Base-by-base conservation (phyloP, 306 rosid genomes). In the Ormosia emarginata region DNA sequence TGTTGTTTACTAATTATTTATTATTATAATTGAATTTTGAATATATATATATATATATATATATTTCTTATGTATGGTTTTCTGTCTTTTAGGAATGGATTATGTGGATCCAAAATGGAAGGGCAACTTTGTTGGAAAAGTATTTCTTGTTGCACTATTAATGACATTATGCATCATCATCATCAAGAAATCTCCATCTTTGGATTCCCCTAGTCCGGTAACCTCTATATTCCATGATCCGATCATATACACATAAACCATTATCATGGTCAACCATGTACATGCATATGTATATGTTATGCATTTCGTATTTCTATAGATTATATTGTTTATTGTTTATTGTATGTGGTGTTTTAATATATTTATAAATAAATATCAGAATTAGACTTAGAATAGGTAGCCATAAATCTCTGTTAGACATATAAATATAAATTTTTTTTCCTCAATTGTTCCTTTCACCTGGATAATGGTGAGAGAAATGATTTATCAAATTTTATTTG, bases 161-260 rank as follows among this genome's bases (percentile, higher is more conserved):
- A 92, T 97, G 0, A 87, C 94, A 78, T 46, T 96, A 87, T 93
- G 97, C 76, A 88, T 96, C 68, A 43, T 96, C 61, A 55, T 96
- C 94, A 87, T 96, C 87, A 93, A 90, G 90, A 93, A 79, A 81
- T 93, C 99, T 77, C 91, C 97, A 69, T 85, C 87, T 46, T 92
- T 95, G 70, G 92, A 71, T 74, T 47, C 96, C 58, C 90, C 96
- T 18, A 92, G 90, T 70, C 91, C 82, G 93, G 99, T 95, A 93
- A 69, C 8, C 13, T 65, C 75, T 69, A 47, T 50, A 68, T 52
- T 14, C 62, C n/a, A 29, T 52, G 11, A 59, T 30, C 41, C 12
- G n/a, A 41, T 71, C 41, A 53, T 44, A 11, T 44, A 4, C 13
- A n/a, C 57, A 78, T 13, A 50, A 62, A 12, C 33, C 10, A 66